These are phyloP conservation scores for Sextonia rubra DNA, from an alignment of 164 flowering plant genomes.

Conservation along the genomic window DNA sequence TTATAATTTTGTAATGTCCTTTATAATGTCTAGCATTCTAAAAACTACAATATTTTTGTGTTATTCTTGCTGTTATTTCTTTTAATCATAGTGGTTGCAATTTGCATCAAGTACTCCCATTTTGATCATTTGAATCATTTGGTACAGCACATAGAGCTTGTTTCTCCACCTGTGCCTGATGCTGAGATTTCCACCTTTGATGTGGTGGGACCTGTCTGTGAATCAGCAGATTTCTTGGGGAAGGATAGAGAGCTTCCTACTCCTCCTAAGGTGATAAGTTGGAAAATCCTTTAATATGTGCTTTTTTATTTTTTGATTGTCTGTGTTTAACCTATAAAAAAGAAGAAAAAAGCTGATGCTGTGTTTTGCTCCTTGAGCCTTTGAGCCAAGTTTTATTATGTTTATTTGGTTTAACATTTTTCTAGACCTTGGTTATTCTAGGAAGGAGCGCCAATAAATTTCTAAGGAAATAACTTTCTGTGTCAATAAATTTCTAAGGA, in stretches of 20 bases:
- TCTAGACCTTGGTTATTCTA: too few species aligned
- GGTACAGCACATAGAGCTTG: constrained; percentile 88
- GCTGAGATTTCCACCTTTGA: constrained; percentile 74
- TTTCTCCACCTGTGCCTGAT: constrained; percentile 64
- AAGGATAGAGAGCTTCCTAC: constrained; percentile 90
- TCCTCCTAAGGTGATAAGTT: constrained; percentile 55
- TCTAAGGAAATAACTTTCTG: too few species aligned
- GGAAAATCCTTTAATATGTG: background rate
- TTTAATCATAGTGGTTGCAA: too few species aligned
- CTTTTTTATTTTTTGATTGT: background rate
- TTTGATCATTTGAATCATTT: background rate
- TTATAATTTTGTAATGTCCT: background rate
- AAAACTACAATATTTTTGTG: too few species aligned
- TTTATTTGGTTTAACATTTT: too few species aligned
- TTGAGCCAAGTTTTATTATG: too few species aligned
- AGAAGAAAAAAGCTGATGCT: too few species aligned
- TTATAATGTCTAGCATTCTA: background rate
- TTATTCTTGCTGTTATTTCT: too few species aligned
- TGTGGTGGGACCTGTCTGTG: constrained; percentile 98
- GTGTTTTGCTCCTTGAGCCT: too few species aligned
- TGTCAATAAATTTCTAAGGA: too few species aligned
- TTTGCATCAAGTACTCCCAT: background rate
- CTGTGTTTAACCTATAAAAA: too few species aligned
- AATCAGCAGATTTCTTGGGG: constrained; percentile 97
- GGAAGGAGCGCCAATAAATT: too few species aligned